Conservation (phyloP, 352 stramenopile genomes). For the Globisporangium solare region DNA sequence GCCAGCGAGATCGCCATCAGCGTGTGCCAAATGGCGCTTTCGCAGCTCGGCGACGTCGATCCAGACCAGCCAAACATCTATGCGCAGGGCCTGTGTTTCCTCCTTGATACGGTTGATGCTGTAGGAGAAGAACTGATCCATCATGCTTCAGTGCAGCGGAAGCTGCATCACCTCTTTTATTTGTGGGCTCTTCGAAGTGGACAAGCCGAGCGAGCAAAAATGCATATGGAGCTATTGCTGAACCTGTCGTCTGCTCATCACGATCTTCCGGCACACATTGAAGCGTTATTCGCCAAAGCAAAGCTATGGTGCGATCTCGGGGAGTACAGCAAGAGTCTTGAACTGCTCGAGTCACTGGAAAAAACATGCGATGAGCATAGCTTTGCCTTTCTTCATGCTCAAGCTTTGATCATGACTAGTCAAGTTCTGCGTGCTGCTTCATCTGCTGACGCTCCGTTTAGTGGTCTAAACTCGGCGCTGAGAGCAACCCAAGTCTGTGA, state of each 20-base stretch:
- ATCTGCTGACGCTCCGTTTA: constrained; percentile 40
- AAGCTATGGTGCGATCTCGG: constrained; percentile 22
- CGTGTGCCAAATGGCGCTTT: constrained; percentile 43
- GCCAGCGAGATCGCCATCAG: constrained; percentile 41
- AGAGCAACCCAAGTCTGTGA: constrained; percentile 43
- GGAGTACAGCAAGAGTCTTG: constrained; percentile 36
- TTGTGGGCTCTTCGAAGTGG: constrained; percentile 45
- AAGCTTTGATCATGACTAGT: constrained; percentile 43
- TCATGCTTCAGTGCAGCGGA: constrained; percentile 37
- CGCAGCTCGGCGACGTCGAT: constrained; percentile 7
- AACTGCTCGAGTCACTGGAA: constrained; percentile 34
- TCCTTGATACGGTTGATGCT: constrained; percentile 22
- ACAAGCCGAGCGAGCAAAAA: constrained; percentile 31
- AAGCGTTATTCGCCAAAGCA: constrained; percentile 32
- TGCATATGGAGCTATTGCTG: constrained; percentile 40
- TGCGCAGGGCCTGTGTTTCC: constrained; percentile 24
- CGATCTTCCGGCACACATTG: constrained; percentile 41
- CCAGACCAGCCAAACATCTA: constrained; percentile 21
- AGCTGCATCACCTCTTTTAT: constrained; percentile 46
- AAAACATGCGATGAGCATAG: constrained; percentile 34
- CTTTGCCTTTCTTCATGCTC: constrained; percentile 41
- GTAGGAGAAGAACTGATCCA: constrained; percentile 22
- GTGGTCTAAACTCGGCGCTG: constrained; percentile 37
- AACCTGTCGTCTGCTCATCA: constrained; percentile 39
- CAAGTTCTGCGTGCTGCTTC: constrained; percentile 31